A percentile compares a stretch with the other conserved stretches of the same genome.
These are phyloP conservation scores for Mycena venus DNA, from an alignment of 768 basidiomycete species.

Conservation along the genomic window DNA sequence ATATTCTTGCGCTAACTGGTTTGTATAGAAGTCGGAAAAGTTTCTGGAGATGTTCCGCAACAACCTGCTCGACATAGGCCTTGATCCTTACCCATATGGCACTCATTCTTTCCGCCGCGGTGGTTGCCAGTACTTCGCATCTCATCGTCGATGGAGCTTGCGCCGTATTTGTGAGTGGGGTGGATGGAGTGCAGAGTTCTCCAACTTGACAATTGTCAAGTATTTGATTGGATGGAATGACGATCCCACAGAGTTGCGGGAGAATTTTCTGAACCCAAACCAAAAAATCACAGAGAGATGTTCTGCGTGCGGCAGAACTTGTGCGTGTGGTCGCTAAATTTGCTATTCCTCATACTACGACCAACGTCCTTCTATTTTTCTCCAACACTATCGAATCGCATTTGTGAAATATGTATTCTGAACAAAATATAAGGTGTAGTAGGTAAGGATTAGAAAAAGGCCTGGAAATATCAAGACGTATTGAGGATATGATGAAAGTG, in stretches of 20 bases:
- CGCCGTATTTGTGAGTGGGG: slow-evolving; percentile 60
- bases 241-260: slow-evolving; percentile 44
- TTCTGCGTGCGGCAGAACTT: slow-evolving; percentile 45
- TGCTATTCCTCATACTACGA: background rate
- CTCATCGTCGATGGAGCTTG: slow-evolving; percentile 48
- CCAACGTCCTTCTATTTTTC: no score
- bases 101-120: slow-evolving; percentile 57
- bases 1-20: background rate
- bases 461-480: no score
- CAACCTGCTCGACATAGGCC: slow-evolving; percentile 53
- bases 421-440: no score
- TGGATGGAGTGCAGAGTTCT: slow-evolving; percentile 58
- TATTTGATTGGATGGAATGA: slow-evolving; percentile 59
- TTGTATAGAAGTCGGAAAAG: slow-evolving; percentile 47
- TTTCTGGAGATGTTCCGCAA: slow-evolving; percentile 55
- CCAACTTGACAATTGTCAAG: slow-evolving; percentile 55
- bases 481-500: slow-evolving; percentile 1
- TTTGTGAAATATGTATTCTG: no score
- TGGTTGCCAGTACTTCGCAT: slow-evolving; percentile 55
- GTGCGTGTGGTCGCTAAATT: slow-evolving; percentile 38
- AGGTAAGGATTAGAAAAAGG: background rate
- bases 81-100: slow-evolving; percentile 54
- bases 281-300: slow-evolving; percentile 39
- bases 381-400: no score
- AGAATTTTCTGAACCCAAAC: slow-evolving; percentile 53